Evolutionary conservation across 2,329 filamentous ascomycete genomes (phyloP), one percentile per base, ranked within the genome.

Genomic region (Purpureocillium takamizusanense): DNA sequence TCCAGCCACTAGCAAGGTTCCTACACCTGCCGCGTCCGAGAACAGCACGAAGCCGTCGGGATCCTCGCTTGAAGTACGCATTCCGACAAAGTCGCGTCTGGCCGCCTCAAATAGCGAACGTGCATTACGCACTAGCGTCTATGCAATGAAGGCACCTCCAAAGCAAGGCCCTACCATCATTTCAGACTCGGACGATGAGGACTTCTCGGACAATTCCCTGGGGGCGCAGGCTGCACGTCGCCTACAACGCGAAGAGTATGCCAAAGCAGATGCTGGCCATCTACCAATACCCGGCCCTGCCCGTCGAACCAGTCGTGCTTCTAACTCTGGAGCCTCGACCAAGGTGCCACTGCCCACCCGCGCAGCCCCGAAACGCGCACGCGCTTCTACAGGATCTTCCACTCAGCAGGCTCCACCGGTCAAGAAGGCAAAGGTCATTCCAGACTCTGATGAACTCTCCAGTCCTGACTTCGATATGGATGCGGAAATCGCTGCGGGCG

Each of bases 111-210:
- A 55, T 16, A 48, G 47, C 16, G 57, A 63, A 21, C 47, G 53
- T n/a, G 49, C 48, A 11, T 35, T 60, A 12, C 50, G 55, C 13
- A 51, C 50, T 8, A 78, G 70, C 57, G 60, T 69, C 36, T 72
- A 65, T 43, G 63, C 72, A 2, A 54, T 76, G 49, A 61, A 59
- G 29, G 41, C 61, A 61, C 70, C 45, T 53, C 60, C 38, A 72
- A 74, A 56, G 57, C 66, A 35, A 43, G 62, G 39, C 52, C 63
- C 25, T 9, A 39, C 30, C 3, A 58, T 67, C 57, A 72, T 43
- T 53, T 57, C 63, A 2, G 62, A 67, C 9, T 60, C 60, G 1
- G 58, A 65, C 3, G 59, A 61, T 0, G 60, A 65, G 0, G 53
- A 53, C 23, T 41, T 51, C 33, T 46, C 43, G 2, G 51, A 52